phyloP scores from a whole-genome alignment of 331 rosid species.

The Acacia concinna region DNA sequence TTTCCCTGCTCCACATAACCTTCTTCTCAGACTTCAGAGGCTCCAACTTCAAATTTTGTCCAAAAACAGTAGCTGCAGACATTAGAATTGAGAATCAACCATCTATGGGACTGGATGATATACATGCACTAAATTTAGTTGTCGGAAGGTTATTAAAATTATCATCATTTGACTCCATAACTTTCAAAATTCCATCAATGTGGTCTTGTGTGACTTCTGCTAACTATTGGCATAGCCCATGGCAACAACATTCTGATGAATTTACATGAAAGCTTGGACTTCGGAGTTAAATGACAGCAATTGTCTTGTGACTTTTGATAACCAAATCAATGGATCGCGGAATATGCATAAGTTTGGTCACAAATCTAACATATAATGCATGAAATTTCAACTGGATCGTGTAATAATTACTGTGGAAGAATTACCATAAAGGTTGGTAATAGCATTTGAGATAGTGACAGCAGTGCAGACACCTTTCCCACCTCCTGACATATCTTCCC shows the following conservation, averaged over 20 bases:
- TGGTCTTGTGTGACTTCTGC: neutral
- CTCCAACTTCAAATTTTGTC: constrained; percentile 84
- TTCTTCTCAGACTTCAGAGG: constrained; percentile 85
- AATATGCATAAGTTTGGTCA: neutral
- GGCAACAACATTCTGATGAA: neutral
- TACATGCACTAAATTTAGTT: neutral
- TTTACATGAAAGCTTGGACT: neutral
- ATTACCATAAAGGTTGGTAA: constrained; percentile 95
- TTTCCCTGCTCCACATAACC: constrained; percentile 94
- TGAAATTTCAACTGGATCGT: neutral
- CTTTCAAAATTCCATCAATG: neutral
- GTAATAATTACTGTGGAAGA: neutral
- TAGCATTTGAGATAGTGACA: constrained; percentile 84
- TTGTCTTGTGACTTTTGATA: neutral
- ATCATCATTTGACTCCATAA: neutral
- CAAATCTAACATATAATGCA: neutral
- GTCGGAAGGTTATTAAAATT: no score
- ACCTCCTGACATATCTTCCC: constrained; percentile 98
- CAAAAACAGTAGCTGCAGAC: constrained; percentile 81
- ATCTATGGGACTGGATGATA: no score
- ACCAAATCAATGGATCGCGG: neutral
- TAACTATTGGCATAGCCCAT: neutral
- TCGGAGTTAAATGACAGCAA: neutral
- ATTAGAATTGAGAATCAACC: neutral
- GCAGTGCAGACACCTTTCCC: constrained; percentile 97